Base-by-base conservation (phyloP, 768 basidiomycete species). In the Suillus luteus region DNA sequence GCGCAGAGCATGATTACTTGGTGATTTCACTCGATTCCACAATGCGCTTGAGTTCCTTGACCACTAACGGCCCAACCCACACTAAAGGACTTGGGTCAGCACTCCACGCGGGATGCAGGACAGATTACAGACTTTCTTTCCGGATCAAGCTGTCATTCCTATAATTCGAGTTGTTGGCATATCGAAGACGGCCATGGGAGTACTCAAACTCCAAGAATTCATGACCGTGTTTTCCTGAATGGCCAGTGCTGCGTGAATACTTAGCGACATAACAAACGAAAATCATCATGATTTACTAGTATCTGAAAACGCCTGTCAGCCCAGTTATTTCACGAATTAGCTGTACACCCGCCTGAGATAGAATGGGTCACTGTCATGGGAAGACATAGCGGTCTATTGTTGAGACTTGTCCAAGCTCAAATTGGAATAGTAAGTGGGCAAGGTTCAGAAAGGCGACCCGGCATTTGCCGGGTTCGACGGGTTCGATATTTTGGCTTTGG, bases 81-180 rank as follows among this genome's bases (percentile, higher is more conserved):
- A 99, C 96, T 99, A 69, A 31, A 14, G 62, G 44, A 48, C 59
- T 48, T 52, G 61, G 37, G 31, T 31, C 8, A 60, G 54, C 35
- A 52, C 55, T 61, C 48, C 31, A 37, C 10, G 37, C 9, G 31
- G n/a, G 27, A 22, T n/a, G 7, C 60, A 5, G 2, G 7, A n/a
- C 11, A 31, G 2, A 33, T 63, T 14, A 22, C 94, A 71, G 69
- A 97, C 96, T 97, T 79, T 99, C 97, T 92, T 99, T 99, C 66
- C 96, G 87, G 74, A 99, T 99, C 57, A 99, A 80, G 76, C 90
- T 92, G 79, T 99, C 97, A 71, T 99, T 99, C 38, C 97, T 82
- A 79, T 99, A 99, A 78, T 99, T 99, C 11, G 96, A 98, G 82
- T 99, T 99, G 82, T 99, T 96, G 66, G 97, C 97, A 76, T 99